phyloP scores from a whole-genome alignment of 2,329 filamentous ascomycete genomes.

The Tolypocladium inflatum region DNA sequence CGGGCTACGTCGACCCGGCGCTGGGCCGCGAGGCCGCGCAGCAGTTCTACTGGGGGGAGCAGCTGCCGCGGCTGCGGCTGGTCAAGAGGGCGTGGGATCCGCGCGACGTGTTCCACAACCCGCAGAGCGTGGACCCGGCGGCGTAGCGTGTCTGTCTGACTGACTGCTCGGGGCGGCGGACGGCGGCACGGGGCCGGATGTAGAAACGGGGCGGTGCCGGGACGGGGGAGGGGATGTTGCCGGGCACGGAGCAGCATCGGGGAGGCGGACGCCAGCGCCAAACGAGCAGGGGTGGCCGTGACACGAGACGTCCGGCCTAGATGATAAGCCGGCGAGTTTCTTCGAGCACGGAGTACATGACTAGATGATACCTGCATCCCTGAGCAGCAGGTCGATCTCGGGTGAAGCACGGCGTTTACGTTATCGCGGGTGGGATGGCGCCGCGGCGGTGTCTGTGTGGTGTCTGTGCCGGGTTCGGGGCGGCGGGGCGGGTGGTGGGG shows the following conservation, averaged over 20 bases:
- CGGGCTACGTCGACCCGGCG: constrained; percentile 51
- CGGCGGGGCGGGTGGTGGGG: neutral
- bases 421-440: neutral
- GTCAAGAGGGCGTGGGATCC: constrained; percentile 47
- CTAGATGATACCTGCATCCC: neutral
- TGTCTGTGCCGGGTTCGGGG: neutral
- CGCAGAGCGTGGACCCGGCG: constrained; percentile 41
- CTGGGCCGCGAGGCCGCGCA: constrained; percentile 33
- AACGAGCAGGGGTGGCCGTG: neutral
- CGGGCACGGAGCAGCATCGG: neutral
- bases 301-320: neutral
- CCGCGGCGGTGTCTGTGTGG: neutral
- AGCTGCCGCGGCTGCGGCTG: constrained; percentile 33
- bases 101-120: constrained; percentile 46
- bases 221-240: neutral
- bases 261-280: neutral
- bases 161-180: neutral
- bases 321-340: neutral
- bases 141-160: neutral
- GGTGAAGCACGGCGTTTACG: neutral
- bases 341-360: neutral
- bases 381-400: neutral
- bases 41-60: constrained; percentile 44
- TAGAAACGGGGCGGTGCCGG: neutral
- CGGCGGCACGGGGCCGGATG: neutral